Conservation (phyloP, 805 yeast genomes). For the Priceomyces melissophilus region DNA sequence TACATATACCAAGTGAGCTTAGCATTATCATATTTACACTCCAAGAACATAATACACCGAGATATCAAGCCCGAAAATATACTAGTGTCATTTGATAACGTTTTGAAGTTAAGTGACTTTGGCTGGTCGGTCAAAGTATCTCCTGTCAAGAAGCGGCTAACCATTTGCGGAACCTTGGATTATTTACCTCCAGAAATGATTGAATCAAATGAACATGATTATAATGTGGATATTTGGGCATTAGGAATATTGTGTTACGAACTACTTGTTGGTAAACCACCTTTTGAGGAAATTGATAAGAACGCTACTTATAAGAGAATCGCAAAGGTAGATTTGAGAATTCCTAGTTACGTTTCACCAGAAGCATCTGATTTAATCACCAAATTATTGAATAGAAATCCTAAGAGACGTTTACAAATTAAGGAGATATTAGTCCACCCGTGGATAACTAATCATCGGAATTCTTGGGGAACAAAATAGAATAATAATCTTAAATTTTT, state of each 20-base stretch:
- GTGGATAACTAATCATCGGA: constrained; percentile 71
- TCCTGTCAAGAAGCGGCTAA: constrained; percentile 48
- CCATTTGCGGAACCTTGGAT: constrained; percentile 95
- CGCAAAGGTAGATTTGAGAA: constrained; percentile 66
- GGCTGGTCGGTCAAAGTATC: constrained; percentile 69
- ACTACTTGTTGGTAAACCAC: constrained; percentile 78
- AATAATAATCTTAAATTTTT: background rate
- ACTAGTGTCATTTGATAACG: constrained; percentile 45
- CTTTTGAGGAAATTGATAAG: constrained; percentile 83
- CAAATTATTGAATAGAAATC: constrained; percentile 62
- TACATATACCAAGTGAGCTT: constrained; percentile 80
- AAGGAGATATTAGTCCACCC: constrained; percentile 69
- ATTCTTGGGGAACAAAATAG: constrained; percentile 49
- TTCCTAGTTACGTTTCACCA: constrained; percentile 65
- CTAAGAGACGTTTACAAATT: constrained; percentile 61
- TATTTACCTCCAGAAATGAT: constrained; percentile 93
- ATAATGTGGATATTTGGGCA: constrained; percentile 92
- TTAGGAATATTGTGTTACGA: constrained; percentile 85
- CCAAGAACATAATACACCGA: constrained; percentile 70
- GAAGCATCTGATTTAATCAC: constrained; percentile 78
- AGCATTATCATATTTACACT: constrained; percentile 74
- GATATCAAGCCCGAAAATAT: constrained; percentile 89
- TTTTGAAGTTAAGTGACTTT: constrained; percentile 49
- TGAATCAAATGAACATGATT: constrained; percentile 88
- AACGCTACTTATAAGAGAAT: constrained; percentile 80